Evolutionary conservation across 139 green algal species (phyloP), one percentile per base, ranked within the genome.

Genomic region (Haematococcus lacustris): DNA sequence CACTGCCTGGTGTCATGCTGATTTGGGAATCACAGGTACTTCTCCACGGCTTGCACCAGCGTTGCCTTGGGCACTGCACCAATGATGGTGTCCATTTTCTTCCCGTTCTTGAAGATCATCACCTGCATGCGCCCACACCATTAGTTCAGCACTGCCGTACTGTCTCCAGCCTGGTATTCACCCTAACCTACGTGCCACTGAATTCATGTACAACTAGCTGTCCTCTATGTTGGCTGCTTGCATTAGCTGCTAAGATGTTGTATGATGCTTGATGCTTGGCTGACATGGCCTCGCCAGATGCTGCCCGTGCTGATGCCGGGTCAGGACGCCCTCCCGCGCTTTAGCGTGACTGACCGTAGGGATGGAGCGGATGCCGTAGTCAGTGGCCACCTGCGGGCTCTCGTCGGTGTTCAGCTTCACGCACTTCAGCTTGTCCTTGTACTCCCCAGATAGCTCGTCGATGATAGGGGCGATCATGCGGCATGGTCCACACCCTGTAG

Each of bases 81-180:
- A 71, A 99, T 98, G 70, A 99, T 93, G 3, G 94, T 96, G 65
- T 99, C 95, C 85, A 94, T 84, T 85, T 98, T 98, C 80, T 95
- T 78, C 50, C 95, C 93, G 69, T 76, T 66, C 71, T 98, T 98
- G 84, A 97, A 98, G 59, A 98, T 86, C 91, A 98, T 98, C 25
- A 97, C 89, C 51, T 93, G 97, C 38, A 66, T 61, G 43, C 3
- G 13, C 47, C n/a, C n/a, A n/a, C n/a, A n/a, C n/a, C n/a, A n/a
- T n/a, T n/a, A n/a, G n/a, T n/a, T n/a, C n/a, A n/a, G n/a, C n/a
- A n/a, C n/a, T n/a, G n/a, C n/a, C n/a, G n/a, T n/a, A n/a, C n/a
- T n/a, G n/a, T n/a, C n/a, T n/a, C n/a, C n/a, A n/a, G n/a, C n/a
- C n/a, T n/a, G n/a, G n/a, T n/a, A n/a, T n/a, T n/a, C n/a, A n/a